Evolutionary conservation across 345 rosid species (phyloP).

Genomic region (Bruguiera sexangula): DNA sequence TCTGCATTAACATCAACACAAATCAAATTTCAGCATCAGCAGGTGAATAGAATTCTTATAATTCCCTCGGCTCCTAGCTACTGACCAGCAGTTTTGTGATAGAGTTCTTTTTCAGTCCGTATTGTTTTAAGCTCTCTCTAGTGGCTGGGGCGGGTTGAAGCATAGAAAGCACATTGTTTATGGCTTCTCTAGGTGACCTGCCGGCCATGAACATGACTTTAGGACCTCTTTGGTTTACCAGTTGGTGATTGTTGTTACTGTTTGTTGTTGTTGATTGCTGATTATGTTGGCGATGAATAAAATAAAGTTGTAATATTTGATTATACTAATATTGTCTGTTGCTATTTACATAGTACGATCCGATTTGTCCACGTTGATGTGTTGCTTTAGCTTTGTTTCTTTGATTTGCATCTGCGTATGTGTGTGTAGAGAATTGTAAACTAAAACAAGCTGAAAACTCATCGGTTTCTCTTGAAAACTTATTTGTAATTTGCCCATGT

Average conservation of each 20-base stretch:
- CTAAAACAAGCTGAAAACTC: background rate
- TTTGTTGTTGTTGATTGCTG: too few relatives aligned
- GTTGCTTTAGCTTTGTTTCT: background rate
- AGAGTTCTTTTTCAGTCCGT: background rate
- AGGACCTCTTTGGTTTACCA: background rate
- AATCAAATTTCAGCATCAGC: constrained; percentile 22
- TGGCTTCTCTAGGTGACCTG: constrained; percentile 25
- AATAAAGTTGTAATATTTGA: too few relatives aligned
- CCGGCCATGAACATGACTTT: constrained; percentile 6
- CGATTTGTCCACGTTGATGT: too few relatives aligned
- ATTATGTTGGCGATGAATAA: too few relatives aligned
- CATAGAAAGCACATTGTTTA: constrained; percentile 5
- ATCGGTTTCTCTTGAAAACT: too few relatives aligned
- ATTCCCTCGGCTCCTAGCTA: too few relatives aligned
- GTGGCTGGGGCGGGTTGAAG: constrained; percentile 9
- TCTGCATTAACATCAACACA: background rate
- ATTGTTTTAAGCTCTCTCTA: constrained; percentile 20
- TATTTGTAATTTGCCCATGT: too few relatives aligned
- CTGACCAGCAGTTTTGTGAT: background rate
- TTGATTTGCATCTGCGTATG: background rate
- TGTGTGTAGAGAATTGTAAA: too few relatives aligned
- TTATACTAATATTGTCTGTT: too few relatives aligned
- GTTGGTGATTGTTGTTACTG: too few relatives aligned
- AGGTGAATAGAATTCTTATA: background rate
- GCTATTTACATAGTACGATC: too few relatives aligned